Base-by-base conservation (phyloP, 352 stramenopile species). In the Phytophthora lateralis region DNA sequence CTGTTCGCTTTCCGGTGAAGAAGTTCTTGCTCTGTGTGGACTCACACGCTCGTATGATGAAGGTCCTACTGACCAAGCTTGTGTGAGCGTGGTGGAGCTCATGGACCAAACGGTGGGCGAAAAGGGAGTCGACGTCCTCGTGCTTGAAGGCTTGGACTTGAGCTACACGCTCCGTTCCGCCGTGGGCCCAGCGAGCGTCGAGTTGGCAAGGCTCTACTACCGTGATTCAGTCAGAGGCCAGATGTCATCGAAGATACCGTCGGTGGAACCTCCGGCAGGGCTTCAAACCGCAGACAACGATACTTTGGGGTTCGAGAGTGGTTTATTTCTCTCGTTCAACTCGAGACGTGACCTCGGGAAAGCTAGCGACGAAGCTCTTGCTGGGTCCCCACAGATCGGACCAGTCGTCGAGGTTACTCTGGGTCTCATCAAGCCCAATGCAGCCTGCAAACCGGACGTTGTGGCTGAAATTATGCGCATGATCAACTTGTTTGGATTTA, bases 361-460 rank as follows among this genome's bases (percentile, higher is more conserved):
- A 6, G 30, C 17, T 17, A 51, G 30, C 26, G 6, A 14, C 49
- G 44, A 62, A 1, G 44, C 14, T 27, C 34, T 48, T 6, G 27
- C 32, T 30, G 55, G 56, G 30, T 29, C 3, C n/a, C 21, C 32
- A 2, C 39, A 51, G 11, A 62, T 70, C 14, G 61, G 65, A n/a
- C 32, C 42, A 11, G 20, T 18, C 4, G 45, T 86, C 32, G 58
- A 84, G 32, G 43, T 17, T 35, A 90, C 82, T 4, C 66, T 89
- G 15, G 82, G 66, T 14, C 73, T 90, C 42, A 84, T 91, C 60
- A 91, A 91, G 43, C 82, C 82, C 4, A 80, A 77, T 35, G 75
- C 75, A 6, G 74, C 82, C 6, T 64, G 58, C 15, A 66, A 81
- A 11, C 47, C 47, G 4, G 34, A 55, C 0, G 53, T 56, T 0